These are phyloP conservation scores for Suillus sp. DNA, from an alignment of 768 basidiomycete genomes.

Conservation along the genomic window DNA sequence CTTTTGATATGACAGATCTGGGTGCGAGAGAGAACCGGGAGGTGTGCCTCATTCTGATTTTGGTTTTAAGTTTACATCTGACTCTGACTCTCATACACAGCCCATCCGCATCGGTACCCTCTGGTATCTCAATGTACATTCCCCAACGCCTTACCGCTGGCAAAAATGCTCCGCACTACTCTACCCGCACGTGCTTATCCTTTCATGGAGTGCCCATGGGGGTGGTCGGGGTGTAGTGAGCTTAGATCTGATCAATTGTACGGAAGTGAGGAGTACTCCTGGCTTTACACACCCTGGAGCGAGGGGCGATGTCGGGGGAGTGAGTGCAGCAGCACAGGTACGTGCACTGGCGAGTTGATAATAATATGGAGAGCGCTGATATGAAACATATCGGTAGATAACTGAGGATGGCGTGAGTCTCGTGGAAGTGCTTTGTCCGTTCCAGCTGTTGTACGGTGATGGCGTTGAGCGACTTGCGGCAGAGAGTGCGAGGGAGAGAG, in stretches of 20 bases:
- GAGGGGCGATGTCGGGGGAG: constrained; percentile 82
- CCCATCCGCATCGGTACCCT: constrained; percentile 83
- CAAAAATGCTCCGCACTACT: constrained; percentile 80
- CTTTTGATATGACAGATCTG: constrained; percentile 50
- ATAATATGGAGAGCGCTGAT: constrained; percentile 27
- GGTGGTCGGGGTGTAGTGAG: constrained; percentile 86
- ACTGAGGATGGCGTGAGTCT: constrained; percentile 39
- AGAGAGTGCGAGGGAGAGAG: constrained; percentile 84
- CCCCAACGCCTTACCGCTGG: constrained; percentile 75
- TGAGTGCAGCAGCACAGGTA: constrained; percentile 70
- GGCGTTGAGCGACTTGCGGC: constrained; percentile 87
- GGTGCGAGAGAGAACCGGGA: constrained; percentile 46
- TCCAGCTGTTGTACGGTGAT: constrained; percentile 88
- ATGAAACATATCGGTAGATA: not conserved
- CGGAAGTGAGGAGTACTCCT: constrained; percentile 80
- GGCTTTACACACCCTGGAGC: constrained; percentile 81
- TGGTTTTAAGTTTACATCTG: constrained; percentile 12
- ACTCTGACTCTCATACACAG: constrained; percentile 45
- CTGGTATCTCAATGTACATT: constrained; percentile 94
- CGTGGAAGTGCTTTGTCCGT: constrained; percentile 81
- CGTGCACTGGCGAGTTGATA: not conserved
- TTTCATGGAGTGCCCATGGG: constrained; percentile 85
- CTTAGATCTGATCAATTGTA: constrained; percentile 84
- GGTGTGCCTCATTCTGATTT: constrained; percentile 32
- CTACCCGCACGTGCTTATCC: constrained; percentile 80